These are phyloP conservation scores for Uronychia setigera DNA, from an alignment of 73 alveolate species.

Conservation along the genomic window DNA sequence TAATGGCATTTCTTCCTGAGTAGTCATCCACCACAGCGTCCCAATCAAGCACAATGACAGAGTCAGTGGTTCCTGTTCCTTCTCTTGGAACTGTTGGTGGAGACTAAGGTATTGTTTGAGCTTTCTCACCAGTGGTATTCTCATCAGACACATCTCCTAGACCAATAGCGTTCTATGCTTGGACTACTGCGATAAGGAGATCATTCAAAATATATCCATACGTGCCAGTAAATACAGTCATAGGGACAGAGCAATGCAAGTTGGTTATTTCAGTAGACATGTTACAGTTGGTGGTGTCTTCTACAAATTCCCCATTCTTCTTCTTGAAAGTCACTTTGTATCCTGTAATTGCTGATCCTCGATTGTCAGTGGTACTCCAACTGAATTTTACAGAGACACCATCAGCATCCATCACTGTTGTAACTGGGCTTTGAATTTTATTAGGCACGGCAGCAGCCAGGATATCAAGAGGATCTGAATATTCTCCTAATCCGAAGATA, in stretches of 20 bases:
- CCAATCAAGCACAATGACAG: slow-evolving; percentile 23
- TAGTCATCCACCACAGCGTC: slow-evolving; percentile 16
- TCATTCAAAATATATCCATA: not conserved
- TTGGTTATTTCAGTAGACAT: not conserved
- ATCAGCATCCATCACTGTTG: slow-evolving; percentile 8
- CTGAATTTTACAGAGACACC: slow-evolving; percentile 22
- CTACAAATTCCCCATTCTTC: not conserved
- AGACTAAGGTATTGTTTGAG: not conserved
- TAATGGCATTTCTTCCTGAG: slow-evolving; percentile 41
- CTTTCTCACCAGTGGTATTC: not conserved
- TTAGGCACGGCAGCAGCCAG: slow-evolving; percentile 54
- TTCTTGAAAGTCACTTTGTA: slow-evolving; percentile 5
- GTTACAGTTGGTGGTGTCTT: not conserved
- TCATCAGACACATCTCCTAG: not conserved
- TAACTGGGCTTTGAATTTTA: slow-evolving; percentile 16
- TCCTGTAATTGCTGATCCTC: slow-evolving; percentile 19
- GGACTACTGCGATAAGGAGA: not conserved
- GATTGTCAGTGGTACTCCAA: slow-evolving; percentile 21
- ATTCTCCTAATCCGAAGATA: slow-evolving; percentile 52
- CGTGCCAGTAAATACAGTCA: not conserved
- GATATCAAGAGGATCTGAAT: slow-evolving; percentile 32
- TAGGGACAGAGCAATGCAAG: not conserved
- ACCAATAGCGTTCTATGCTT: not conserved
- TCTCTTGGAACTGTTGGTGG: slow-evolving; percentile 42
- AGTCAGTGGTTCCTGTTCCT: slow-evolving; percentile 52